phyloP scores from a whole-genome alignment of 345 rosid species.

The Camelina laxa region DNA sequence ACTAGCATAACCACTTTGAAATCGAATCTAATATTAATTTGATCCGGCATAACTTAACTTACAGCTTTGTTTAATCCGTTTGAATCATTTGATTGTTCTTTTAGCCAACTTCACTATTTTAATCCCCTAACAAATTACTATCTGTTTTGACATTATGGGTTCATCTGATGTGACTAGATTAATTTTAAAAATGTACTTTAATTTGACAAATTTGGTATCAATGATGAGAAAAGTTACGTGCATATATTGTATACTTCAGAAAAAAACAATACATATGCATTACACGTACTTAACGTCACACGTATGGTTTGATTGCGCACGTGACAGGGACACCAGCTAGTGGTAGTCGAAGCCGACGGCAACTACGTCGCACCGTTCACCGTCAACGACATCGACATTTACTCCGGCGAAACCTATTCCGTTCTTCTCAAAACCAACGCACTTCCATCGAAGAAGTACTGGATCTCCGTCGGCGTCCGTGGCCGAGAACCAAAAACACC shows the following conservation, averaged over 20 bases:
- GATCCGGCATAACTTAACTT: too few relatives aligned
- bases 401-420: constrained; percentile 87
- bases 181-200: too few relatives aligned
- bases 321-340: constrained; percentile 63
- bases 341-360: constrained; percentile 92
- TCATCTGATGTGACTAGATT: too few relatives aligned
- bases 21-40: too few relatives aligned
- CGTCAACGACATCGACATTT: constrained; percentile 60
- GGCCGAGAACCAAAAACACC: constrained; percentile 70
- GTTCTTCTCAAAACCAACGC: constrained; percentile 62
- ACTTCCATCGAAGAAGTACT: constrained; percentile 50
- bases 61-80: too few relatives aligned
- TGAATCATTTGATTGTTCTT: too few relatives aligned
- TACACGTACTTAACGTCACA: background rate
- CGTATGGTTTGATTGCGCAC: constrained; percentile 20
- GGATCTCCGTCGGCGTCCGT: constrained; percentile 63
- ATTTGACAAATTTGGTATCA: too few relatives aligned
- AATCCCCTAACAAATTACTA: too few relatives aligned
- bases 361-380: constrained; percentile 70
- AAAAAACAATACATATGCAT: background rate
- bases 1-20: background rate
- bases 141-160: too few relatives aligned
- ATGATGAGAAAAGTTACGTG: background rate
- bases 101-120: too few relatives aligned
- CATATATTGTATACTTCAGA: background rate